Evolutionary conservation across 352 stramenopile species (phyloP).

Genomic region (Pseudoperonospora humuli): DNA sequence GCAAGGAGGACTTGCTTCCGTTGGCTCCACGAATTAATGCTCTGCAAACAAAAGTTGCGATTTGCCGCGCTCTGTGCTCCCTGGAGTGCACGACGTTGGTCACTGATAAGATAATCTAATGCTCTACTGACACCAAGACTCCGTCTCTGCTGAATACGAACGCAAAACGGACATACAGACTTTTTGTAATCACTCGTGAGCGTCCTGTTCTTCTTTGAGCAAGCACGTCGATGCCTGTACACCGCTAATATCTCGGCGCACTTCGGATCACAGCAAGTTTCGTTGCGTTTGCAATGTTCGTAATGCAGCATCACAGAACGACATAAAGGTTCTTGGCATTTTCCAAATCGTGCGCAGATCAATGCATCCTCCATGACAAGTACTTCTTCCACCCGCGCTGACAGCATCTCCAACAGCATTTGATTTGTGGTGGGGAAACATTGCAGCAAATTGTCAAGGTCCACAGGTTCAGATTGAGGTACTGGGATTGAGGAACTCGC

Average conservation of each 20-base stretch:
- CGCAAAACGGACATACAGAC: slow-evolving; percentile 34
- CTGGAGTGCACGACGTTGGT: slow-evolving; percentile 22
- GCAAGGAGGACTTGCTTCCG: slow-evolving; percentile 12
- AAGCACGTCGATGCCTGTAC: slow-evolving; percentile 23
- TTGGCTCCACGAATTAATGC: slow-evolving; percentile 22
- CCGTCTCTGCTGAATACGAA: slow-evolving; percentile 29
- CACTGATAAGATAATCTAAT: slow-evolving; percentile 26
- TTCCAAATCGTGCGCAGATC: slow-evolving; percentile 25
- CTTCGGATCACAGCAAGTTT: slow-evolving; percentile 21
- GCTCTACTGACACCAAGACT: slow-evolving; percentile 20
- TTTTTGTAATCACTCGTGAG: slow-evolving; percentile 5
- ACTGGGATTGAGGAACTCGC: not conserved
- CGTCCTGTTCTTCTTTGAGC: slow-evolving; percentile 13
- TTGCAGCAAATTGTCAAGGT: slow-evolving; percentile 24
- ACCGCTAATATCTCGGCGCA: slow-evolving; percentile 21
- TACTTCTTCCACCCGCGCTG: slow-evolving; percentile 18
- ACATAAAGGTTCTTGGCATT: slow-evolving; percentile 25
- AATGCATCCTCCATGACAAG: slow-evolving; percentile 35
- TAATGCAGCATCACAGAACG: slow-evolving; percentile 23
- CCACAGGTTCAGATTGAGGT: slow-evolving; percentile 3
- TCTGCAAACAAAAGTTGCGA: slow-evolving; percentile 34
- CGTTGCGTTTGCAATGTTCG: slow-evolving; percentile 26
- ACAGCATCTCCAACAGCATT: slow-evolving; percentile 19
- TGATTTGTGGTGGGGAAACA: slow-evolving; percentile 27
- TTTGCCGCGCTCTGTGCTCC: slow-evolving; percentile 17